Percentiles rank a stretch among this genome's conserved stretches.
phyloP scores from a whole-genome alignment of 1,284 basidiomycete genomes.

The Blastosporella zonata region DNA sequence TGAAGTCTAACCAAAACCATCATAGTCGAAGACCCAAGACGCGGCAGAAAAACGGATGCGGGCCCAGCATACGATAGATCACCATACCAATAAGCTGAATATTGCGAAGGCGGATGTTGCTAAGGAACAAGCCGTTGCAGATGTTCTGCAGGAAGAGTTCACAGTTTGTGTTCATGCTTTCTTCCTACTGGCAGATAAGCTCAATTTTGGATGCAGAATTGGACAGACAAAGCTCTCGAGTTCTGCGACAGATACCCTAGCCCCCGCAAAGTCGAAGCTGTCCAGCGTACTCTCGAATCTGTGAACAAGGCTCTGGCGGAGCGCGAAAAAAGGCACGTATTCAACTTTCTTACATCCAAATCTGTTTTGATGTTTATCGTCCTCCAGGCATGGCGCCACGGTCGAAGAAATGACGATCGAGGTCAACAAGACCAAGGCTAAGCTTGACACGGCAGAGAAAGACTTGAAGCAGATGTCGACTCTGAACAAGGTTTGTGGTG shows the following conservation, averaged over 20 bases:
- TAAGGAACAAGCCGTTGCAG: constrained; percentile 41
- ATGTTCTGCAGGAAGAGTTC: constrained; percentile 58
- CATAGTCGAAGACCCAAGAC: constrained; percentile 41
- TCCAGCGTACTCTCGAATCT: constrained; percentile 62
- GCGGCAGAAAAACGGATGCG: constrained; percentile 45
- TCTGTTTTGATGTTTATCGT: constrained; percentile 1
- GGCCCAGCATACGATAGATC: constrained; percentile 42
- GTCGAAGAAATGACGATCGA: constrained; percentile 76
- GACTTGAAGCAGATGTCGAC: constrained; percentile 61
- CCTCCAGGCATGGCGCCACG: constrained; percentile 64
- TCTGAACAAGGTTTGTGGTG: constrained; percentile 57
- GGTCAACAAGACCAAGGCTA: constrained; percentile 58
- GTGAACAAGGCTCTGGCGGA: constrained; percentile 66
- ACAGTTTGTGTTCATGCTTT: constrained; percentile 32
- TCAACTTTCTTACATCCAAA: neutral
- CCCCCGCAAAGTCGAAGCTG: constrained; percentile 50
- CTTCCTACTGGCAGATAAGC: neutral
- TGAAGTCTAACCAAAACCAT: constrained; percentile 2
- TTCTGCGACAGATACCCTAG: constrained; percentile 62
- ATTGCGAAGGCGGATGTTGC: constrained; percentile 41
- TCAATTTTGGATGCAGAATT: constrained; percentile 40
- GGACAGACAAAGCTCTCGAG: constrained; percentile 62
- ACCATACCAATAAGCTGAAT: constrained; percentile 48
- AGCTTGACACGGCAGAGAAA: constrained; percentile 52
- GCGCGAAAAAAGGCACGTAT: constrained; percentile 29